phyloP scores from a whole-genome alignment of 2,329 filamentous ascomycete genomes.

The Cordyceps cicadae region DNA sequence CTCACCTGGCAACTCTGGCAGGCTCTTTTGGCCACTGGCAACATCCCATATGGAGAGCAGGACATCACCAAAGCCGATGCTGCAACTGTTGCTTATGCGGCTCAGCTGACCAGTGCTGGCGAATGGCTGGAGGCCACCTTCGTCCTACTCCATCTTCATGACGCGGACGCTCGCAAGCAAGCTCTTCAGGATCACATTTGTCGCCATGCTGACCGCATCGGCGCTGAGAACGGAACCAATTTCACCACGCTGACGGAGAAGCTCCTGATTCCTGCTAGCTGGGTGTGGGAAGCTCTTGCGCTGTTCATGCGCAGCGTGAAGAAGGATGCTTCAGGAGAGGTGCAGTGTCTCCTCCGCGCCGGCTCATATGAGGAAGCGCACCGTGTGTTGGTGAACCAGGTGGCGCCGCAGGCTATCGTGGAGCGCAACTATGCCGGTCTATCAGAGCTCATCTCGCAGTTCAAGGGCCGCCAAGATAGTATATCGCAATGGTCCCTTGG shows the following conservation, averaged over 20 bases:
- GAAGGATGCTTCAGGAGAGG: constrained; percentile 61
- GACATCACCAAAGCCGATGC: constrained; percentile 56
- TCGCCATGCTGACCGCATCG: constrained; percentile 60
- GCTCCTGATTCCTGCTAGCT: constrained; percentile 62
- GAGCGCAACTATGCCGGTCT: constrained; percentile 69
- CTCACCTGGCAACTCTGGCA: constrained; percentile 80
- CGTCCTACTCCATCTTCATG: constrained; percentile 67
- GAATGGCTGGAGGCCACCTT: constrained; percentile 66
- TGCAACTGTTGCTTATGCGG: constrained; percentile 56
- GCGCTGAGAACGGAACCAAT: constrained; percentile 44
- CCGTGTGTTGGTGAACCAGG: constrained; percentile 67
- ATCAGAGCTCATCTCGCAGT: constrained; percentile 60
- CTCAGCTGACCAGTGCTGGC: constrained; percentile 53
- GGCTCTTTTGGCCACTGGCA: constrained; percentile 46
- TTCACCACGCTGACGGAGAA: constrained; percentile 54
- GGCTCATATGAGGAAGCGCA: constrained; percentile 74
- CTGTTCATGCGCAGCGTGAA: constrained; percentile 68
- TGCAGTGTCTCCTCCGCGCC: constrained; percentile 72
- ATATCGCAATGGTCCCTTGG: constrained; percentile 71
- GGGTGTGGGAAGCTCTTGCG: constrained; percentile 85
- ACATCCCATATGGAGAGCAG: constrained; percentile 44
- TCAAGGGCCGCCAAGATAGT: constrained; percentile 51
- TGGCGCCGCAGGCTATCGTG: constrained; percentile 76
- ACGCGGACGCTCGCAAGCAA: constrained; percentile 51
- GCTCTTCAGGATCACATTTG: constrained; percentile 66